Conservation (phyloP, 495 filamentous ascomycete genomes). For the Podospora anserina region DNA sequence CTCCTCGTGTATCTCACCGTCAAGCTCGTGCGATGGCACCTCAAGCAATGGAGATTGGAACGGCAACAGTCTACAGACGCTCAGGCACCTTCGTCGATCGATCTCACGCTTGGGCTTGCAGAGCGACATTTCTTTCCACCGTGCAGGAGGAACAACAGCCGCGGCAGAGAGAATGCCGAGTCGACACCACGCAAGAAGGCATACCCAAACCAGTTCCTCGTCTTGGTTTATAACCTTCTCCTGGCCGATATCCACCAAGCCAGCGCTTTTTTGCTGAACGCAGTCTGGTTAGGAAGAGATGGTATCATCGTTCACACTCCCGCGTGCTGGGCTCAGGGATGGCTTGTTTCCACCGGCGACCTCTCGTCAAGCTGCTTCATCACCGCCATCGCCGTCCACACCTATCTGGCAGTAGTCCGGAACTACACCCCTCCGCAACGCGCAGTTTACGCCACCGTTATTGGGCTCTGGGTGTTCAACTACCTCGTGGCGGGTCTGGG, state of each 20-base stretch:
- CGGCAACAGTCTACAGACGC: background rate
- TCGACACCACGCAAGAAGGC: slow-evolving; percentile 14
- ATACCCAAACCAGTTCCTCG: slow-evolving; percentile 63
- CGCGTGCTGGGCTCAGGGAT: slow-evolving; percentile 67
- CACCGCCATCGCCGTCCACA: slow-evolving; percentile 66
- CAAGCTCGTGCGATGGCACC: slow-evolving; percentile 52
- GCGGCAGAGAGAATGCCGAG: background rate
- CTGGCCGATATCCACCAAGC: slow-evolving; percentile 72
- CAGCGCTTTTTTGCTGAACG: slow-evolving; percentile 63
- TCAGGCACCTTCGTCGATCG: slow-evolving; percentile 8
- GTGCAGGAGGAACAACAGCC: background rate
- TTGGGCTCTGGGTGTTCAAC: slow-evolving; percentile 57
- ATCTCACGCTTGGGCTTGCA: slow-evolving; percentile 26
- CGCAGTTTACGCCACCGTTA: slow-evolving; percentile 50
- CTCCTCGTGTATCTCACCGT: slow-evolving; percentile 52
- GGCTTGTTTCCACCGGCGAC: slow-evolving; percentile 69
- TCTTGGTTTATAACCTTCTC: slow-evolving; percentile 71
- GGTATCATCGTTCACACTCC: slow-evolving; percentile 54
- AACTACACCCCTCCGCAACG: slow-evolving; percentile 55
- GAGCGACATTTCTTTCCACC: slow-evolving; percentile 18
- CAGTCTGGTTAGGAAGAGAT: slow-evolving; percentile 56
- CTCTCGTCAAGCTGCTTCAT: slow-evolving; percentile 68
- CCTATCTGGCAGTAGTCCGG: slow-evolving; percentile 61
- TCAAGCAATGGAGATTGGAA: slow-evolving; percentile 18
- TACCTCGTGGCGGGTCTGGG: slow-evolving; percentile 57